Evolutionary conservation across 306 rosid species (phyloP), one percentile per base, ranked within the genome.

Genomic region (Amphicarpaea edgeworthii): DNA sequence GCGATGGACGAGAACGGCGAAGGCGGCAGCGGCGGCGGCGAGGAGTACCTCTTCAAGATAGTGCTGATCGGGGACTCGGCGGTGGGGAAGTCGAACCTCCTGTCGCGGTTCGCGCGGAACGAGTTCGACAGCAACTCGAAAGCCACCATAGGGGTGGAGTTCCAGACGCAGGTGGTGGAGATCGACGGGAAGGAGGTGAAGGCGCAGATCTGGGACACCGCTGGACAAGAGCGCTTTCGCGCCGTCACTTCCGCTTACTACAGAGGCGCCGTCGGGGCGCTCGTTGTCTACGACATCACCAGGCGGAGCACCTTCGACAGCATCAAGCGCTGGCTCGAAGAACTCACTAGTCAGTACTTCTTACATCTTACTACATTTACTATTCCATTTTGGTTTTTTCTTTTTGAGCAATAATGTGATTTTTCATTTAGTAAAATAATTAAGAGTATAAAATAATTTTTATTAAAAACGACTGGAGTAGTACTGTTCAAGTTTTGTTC

Each of bases 161-260:
- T 93, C 41, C 98, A 91, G 83, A 93, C 97, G 12, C 96, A 89
- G 54, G 86, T 72, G 0, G 90, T 91, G 37, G 97, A 89, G 2
- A 93, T 93, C 53, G 97, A 93, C 7, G 98, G 98, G 5, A 89
- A 89, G 43, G 86, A 87, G 86, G 72, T 93, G 2, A 93, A 93
- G 78, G 96, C 98, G 17, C 97, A 91, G 97, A 93, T 93, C 93
- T 93, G 98, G 98, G 98, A 93, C 79, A 93, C 98, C 15, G 98
- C 97, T 2, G 98, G 98, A 0, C 98, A 93, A 65, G 97, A 93
- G 43, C 87, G 97, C 0, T 93, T 93, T 76, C 77, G 98, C 67
- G 98, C 98, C 1, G 98, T 93, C 26, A 93, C 98, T 51, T 93
- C 98, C 17, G 93, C 98, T 72, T 93, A 93, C 57, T 93, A 93